phyloP scores from a whole-genome alignment of 2,329 filamentous ascomycete genomes.

The Aspergillus sp. region DNA sequence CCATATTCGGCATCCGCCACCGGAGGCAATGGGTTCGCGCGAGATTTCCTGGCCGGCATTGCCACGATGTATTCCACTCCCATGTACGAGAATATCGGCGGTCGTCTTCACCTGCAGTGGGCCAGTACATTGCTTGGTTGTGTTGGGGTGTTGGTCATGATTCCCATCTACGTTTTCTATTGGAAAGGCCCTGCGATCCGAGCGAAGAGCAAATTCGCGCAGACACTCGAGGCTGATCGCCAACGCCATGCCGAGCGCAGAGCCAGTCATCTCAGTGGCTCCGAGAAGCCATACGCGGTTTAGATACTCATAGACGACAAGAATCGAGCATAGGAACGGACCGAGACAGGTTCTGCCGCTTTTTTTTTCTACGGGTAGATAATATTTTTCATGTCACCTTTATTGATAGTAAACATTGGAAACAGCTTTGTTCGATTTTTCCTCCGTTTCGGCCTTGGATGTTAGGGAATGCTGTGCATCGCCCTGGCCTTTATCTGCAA shows the following conservation, averaged over 20 bases:
- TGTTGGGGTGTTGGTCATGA: conserved; percentile 50
- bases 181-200: conserved; percentile 55
- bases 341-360: too few relatives aligned
- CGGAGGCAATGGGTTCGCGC: conserved; percentile 70
- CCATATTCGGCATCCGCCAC: conserved; percentile 71
- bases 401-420: too few relatives aligned
- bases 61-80: conserved; percentile 66
- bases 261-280: conserved; percentile 13
- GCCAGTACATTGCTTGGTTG: conserved; percentile 55
- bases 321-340: too few relatives aligned
- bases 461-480: too few relatives aligned
- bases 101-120: conserved; percentile 47
- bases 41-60: conserved; percentile 70
- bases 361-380: too few relatives aligned
- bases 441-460: too few relatives aligned
- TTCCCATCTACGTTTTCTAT: conserved; percentile 58
- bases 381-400: too few relatives aligned
- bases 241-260: conserved; percentile 15
- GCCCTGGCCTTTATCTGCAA: too few relatives aligned
- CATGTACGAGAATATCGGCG: conserved; percentile 53
- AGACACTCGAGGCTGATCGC: conserved; percentile 31
- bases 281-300: conserved; percentile 9
- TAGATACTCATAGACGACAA: neutral
- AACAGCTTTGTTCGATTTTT: too few relatives aligned
- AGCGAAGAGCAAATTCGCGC: conserved; percentile 52